phyloP scores from a whole-genome alignment of 164 flowering plant species.

The Warburgia ugandensis region DNA sequence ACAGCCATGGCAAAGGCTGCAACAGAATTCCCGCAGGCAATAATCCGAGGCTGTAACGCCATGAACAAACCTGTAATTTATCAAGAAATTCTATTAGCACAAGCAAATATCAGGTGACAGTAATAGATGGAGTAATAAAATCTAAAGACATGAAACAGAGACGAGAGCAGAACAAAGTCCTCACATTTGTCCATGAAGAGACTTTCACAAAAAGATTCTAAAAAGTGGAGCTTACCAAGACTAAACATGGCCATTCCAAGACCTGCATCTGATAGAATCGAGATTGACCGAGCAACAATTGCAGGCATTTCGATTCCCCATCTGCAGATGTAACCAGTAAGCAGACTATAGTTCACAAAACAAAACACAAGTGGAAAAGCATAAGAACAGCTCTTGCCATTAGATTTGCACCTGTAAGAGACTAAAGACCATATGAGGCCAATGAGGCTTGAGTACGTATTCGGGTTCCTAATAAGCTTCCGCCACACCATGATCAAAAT shows the following conservation, averaged over 20 bases:
- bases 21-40: constrained; percentile 79
- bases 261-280: constrained; percentile 86
- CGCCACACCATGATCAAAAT: constrained; percentile 97
- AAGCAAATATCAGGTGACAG: not conserved
- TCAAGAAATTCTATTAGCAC: not conserved
- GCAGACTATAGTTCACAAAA: not conserved
- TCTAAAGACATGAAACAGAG: too few relatives aligned
- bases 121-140: too few relatives aligned
- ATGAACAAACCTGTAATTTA: constrained; percentile 67
- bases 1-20: constrained; percentile 82
- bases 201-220: too few relatives aligned
- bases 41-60: constrained; percentile 85
- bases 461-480: constrained; percentile 87
- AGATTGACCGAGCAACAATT: constrained; percentile 58
- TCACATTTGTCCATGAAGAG: too few relatives aligned
- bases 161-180: too few relatives aligned
- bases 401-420: constrained; percentile 49
- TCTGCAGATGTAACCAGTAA: constrained; percentile 23
- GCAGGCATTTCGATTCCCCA: constrained; percentile 78
- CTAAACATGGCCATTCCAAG: constrained; percentile 99
- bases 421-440: constrained; percentile 95
- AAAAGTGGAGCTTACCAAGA: constrained; percentile 47
- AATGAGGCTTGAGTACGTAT: constrained; percentile 84
- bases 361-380: too few relatives aligned
- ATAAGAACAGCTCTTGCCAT: not conserved